Evolutionary conservation across 2,329 filamentous ascomycete genomes (phyloP).

Genomic region (Mariannaea elegans): DNA sequence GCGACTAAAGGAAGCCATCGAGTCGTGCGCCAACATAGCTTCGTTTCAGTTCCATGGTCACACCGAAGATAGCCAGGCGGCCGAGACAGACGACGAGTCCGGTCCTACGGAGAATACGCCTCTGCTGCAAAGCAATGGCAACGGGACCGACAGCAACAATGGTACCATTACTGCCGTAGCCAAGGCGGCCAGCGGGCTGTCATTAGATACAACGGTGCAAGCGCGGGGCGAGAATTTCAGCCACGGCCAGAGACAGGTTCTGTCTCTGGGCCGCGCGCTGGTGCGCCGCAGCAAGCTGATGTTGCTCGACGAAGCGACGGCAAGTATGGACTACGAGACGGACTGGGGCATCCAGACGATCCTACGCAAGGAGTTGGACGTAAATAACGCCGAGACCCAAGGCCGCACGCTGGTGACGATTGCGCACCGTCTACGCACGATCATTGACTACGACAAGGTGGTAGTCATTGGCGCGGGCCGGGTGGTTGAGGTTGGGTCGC

Average conservation of each 20-base stretch:
- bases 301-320: conserved; percentile 66
- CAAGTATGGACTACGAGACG: conserved; percentile 67
- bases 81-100: too few relatives aligned
- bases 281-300: conserved; percentile 64
- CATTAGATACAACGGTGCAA: conserved; percentile 58
- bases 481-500: conserved; percentile 63
- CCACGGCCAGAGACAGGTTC: conserved; percentile 66
- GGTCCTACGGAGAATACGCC: too few relatives aligned
- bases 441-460: conserved; percentile 67
- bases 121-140: too few relatives aligned
- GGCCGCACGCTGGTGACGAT: conserved; percentile 64
- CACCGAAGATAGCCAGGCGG: too few relatives aligned
- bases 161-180: too few relatives aligned
- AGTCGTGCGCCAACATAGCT: too few relatives aligned
- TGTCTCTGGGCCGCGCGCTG: conserved; percentile 64
- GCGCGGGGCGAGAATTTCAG: conserved; percentile 64
- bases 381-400: too few relatives aligned
- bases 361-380: conserved; percentile 59
- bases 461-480: conserved; percentile 64
- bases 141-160: too few relatives aligned
- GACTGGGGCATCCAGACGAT: conserved; percentile 64
- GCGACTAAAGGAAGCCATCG: too few relatives aligned
- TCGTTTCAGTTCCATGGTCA: too few relatives aligned
- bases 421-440: conserved; percentile 64
- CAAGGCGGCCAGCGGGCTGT: too few relatives aligned